Conservation (phyloP, 352 stramenopile genomes). For the Pythium graminicola region DNA sequence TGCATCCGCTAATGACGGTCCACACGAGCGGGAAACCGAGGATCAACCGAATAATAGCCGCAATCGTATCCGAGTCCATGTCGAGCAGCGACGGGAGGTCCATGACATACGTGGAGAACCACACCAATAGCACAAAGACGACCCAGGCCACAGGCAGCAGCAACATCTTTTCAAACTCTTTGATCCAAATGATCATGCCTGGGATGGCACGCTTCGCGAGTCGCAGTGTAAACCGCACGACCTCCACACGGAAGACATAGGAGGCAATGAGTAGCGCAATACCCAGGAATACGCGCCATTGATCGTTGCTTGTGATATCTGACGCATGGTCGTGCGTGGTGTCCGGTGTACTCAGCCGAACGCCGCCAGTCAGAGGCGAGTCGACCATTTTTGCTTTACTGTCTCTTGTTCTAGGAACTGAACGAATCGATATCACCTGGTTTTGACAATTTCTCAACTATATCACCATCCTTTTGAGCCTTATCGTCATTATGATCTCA, state of each 20-base stretch:
- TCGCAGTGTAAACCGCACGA: conserved; percentile 68
- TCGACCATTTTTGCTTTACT: not conserved
- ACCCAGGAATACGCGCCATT: conserved; percentile 73
- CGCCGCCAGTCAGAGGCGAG: not conserved
- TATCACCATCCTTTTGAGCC: conserved; percentile 2
- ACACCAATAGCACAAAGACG: conserved; percentile 70
- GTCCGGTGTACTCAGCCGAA: not conserved
- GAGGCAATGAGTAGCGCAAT: conserved; percentile 57
- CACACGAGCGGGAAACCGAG: conserved; percentile 73
- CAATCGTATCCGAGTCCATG: conserved; percentile 38
- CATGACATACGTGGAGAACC: conserved; percentile 65
- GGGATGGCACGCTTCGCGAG: conserved; percentile 55
- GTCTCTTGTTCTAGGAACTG: not conserved
- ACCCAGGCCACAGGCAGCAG: conserved; percentile 71
- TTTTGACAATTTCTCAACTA: not conserved
- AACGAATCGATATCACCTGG: not conserved
- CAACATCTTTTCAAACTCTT: conserved; percentile 82
- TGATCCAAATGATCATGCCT: conserved; percentile 58
- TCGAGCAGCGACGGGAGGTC: conserved; percentile 37
- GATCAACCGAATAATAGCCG: conserved; percentile 50
- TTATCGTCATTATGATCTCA: not conserved
- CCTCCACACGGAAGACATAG: conserved; percentile 69
- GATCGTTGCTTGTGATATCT: conserved; percentile 37
- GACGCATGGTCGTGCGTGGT: not conserved
- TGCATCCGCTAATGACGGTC: conserved; percentile 74